A percentile compares a stretch with the other conserved stretches of the same genome.
These are phyloP conservation scores for Saussurea involucrata DNA, from an alignment of 129 eudicot species.

Conservation along the genomic window DNA sequence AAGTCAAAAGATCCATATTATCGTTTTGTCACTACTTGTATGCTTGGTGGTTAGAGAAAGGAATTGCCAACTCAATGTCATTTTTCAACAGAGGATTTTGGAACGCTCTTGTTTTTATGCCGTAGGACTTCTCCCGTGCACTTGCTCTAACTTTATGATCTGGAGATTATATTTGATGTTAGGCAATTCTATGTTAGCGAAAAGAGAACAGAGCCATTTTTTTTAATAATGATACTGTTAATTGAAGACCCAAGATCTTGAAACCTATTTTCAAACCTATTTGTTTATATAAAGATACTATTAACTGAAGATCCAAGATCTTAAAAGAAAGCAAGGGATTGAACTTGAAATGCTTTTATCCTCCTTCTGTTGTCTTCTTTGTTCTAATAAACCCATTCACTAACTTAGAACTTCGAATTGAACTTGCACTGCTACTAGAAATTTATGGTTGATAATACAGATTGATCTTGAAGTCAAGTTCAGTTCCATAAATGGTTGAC, in stretches of 20 bases:
- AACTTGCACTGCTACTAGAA: neutral
- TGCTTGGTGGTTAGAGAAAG: neutral
- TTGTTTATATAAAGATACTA: neutral
- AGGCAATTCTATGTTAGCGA: neutral
- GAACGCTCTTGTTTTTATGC: constrained; percentile 3
- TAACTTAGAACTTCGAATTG: neutral
- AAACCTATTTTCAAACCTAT: neutral
- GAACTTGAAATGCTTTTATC: neutral
- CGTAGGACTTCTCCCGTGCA: neutral
- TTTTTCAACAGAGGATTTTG: neutral
- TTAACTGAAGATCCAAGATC: neutral
- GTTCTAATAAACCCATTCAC: neutral
- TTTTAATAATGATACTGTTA: neutral
- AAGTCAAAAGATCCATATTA: neutral
- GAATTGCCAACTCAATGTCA: neutral
- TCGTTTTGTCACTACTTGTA: neutral
- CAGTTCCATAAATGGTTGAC: neutral
- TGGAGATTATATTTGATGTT: neutral
- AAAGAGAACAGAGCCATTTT: neutral
- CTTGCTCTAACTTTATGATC: neutral
- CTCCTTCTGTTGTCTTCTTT: neutral
- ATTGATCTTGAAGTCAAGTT: neutral
- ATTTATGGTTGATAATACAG: neutral
- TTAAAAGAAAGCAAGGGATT: neutral
- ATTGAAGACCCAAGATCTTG: no score